Conservation (phyloP, 805 yeast genomes). For the Candida vaughaniae region DNA sequence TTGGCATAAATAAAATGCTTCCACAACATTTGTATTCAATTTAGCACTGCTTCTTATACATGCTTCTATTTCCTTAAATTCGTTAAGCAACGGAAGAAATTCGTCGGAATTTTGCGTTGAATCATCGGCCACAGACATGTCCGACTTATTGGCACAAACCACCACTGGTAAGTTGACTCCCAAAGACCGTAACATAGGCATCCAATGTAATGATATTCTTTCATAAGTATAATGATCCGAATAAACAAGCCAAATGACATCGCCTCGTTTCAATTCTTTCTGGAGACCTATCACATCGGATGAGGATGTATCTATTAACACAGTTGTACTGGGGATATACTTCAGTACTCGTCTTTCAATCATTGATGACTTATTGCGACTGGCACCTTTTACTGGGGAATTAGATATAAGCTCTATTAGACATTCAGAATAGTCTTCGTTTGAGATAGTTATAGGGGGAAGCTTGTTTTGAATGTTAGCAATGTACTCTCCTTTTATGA, state of each 20-base stretch:
- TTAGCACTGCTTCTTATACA: constrained; percentile 88
- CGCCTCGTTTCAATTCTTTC: constrained; percentile 76
- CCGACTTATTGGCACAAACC: constrained; percentile 72
- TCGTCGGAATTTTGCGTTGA: constrained; percentile 60
- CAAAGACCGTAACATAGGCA: constrained; percentile 85
- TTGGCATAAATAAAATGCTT: constrained; percentile 90
- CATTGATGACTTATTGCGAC: constrained; percentile 4
- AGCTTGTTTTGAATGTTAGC: constrained; percentile 74
- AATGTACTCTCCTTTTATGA: constrained; percentile 79
- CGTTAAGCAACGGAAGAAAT: constrained; percentile 79
- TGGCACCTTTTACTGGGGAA: constrained; percentile 11
- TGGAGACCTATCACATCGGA: constrained; percentile 62
- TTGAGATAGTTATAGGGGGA: constrained; percentile 83
- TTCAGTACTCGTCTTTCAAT: constrained; percentile 21
- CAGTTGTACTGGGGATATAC: constrained; percentile 49
- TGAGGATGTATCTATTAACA: constrained; percentile 77
- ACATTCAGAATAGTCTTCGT: constrained; percentile 52
- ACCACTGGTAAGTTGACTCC: constrained; percentile 96
- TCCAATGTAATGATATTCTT: constrained; percentile 89
- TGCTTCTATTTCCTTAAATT: constrained; percentile 91
- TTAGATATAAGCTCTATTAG: constrained; percentile 19
- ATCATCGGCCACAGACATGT: constrained; percentile 46
- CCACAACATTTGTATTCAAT: constrained; percentile 79
- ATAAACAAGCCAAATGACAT: constrained; percentile 92
- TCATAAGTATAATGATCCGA: constrained; percentile 94